These are phyloP conservation scores for Claviceps purpurea DNA, from an alignment of 2,329 filamentous ascomycete genomes.

Conservation along the genomic window DNA sequence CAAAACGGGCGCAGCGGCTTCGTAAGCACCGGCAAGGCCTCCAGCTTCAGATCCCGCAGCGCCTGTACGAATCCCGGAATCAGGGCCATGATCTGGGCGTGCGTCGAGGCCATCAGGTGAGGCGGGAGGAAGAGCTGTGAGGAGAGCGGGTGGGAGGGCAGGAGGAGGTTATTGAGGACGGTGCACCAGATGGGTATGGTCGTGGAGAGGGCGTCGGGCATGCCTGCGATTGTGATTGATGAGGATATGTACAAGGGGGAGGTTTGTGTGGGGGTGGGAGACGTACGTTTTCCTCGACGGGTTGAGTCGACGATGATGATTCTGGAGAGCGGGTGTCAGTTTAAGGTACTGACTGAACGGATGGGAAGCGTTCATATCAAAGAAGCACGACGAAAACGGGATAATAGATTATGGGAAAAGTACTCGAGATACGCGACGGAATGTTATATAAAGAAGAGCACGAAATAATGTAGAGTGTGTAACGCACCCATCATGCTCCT, in stretches of 20 bases:
- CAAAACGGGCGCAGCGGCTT: conserved; percentile 70
- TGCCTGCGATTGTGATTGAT: conserved; percentile 33
- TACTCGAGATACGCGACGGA: no score
- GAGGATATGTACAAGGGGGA: neutral
- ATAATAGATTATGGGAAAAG: no score
- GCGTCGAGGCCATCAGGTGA: conserved; percentile 56
- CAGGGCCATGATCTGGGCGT: conserved; percentile 59
- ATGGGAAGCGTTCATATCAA: neutral
- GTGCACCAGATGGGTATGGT: conserved; percentile 90
- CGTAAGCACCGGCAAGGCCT: conserved; percentile 40
- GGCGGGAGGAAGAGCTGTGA: conserved; percentile 57
- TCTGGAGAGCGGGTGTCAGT: conserved; percentile 19
- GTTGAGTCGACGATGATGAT: conserved; percentile 89
- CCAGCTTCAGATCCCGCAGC: conserved; percentile 41
- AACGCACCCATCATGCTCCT: conserved; percentile 50
- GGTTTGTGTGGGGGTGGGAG: neutral
- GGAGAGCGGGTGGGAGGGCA: conserved; percentile 38
- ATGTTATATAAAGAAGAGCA: no score
- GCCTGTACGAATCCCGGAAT: conserved; percentile 41
- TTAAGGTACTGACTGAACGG: no score
- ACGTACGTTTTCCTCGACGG: conserved; percentile 67
- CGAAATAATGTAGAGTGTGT: no score
- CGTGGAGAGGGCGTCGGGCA: conserved; percentile 90
- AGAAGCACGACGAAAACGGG: no score
- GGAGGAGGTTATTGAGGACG: conserved; percentile 69